phyloP scores from a whole-genome alignment of 2,329 filamentous ascomycete genomes.

The Penicillium sp. region DNA sequence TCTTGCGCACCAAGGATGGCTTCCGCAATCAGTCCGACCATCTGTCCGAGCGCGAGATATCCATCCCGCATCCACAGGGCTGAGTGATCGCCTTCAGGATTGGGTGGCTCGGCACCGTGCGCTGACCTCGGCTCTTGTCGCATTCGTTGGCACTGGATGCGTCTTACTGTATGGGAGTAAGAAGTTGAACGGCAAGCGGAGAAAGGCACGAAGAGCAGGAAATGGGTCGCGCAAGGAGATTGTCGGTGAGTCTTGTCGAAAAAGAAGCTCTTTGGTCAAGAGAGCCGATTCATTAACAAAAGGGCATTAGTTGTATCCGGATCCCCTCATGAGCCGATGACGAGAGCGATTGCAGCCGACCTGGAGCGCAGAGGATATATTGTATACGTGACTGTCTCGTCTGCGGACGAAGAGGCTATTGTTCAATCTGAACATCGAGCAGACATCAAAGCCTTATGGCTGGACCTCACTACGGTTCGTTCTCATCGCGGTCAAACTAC shows the following conservation, averaged over 20 bases:
- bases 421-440: conserved; percentile 69
- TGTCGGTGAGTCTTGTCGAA: conserved; percentile 43
- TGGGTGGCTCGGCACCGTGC: conserved; percentile 72
- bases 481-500: neutral
- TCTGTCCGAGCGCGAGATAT: conserved; percentile 29
- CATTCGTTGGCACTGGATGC: conserved; percentile 61
- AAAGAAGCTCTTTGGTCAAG: conserved; percentile 2
- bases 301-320: conserved; percentile 66
- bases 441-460: conserved; percentile 73
- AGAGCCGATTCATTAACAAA: conserved; percentile 10
- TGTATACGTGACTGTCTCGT: conserved; percentile 82
- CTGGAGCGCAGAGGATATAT: conserved; percentile 88
- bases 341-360: conserved; percentile 74
- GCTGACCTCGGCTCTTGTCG: conserved; percentile 63
- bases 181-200: conserved; percentile 53
- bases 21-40: conserved; percentile 64
- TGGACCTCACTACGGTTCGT: conserved; percentile 62
- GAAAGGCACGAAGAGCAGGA: conserved; percentile 69
- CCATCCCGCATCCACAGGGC: conserved; percentile 33
- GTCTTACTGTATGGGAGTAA: conserved; percentile 57
- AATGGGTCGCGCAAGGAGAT: conserved; percentile 87
- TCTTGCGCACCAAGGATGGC: conserved; percentile 62
- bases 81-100: conserved; percentile 54
- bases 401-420: conserved; percentile 74
- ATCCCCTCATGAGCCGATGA: conserved; percentile 77